Evolutionary conservation across 148 eudicot genomes (phyloP).

Genomic region (Rhododendron vialii): DNA sequence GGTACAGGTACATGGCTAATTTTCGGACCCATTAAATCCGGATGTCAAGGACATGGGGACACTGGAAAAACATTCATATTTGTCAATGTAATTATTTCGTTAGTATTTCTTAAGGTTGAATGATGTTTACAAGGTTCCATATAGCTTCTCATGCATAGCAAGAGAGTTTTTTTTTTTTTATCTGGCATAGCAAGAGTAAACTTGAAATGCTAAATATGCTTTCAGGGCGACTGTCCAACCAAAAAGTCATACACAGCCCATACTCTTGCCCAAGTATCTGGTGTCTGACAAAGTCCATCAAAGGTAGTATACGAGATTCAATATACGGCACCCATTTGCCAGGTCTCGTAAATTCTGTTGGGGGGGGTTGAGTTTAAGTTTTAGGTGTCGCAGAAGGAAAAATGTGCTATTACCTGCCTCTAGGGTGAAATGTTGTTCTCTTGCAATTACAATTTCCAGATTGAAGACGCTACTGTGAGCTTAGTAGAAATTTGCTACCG

Average conservation of each 20-base stretch:
- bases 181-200: no score
- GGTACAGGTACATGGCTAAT: not conserved
- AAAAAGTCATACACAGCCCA: no score
- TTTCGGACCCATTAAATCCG: not conserved
- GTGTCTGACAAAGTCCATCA: not conserved
- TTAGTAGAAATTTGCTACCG: no score
- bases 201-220: no score
- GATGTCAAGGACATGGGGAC: not conserved
- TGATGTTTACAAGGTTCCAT: no score
- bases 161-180: no score
- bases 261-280: no score
- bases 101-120: no score
- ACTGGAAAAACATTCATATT: not conserved
- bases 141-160: no score
- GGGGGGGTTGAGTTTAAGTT: not conserved
- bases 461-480: not conserved
- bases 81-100: no score
- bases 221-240: no score
- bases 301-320: not conserved
- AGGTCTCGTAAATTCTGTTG: not conserved
- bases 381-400: not conserved
- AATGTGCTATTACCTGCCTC: not conserved
- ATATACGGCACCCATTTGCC: not conserved
- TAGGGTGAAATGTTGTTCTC: not conserved
- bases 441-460: not conserved